phyloP scores from a whole-genome alignment of 768 basidiomycete species.

The Russula abietina region DNA sequence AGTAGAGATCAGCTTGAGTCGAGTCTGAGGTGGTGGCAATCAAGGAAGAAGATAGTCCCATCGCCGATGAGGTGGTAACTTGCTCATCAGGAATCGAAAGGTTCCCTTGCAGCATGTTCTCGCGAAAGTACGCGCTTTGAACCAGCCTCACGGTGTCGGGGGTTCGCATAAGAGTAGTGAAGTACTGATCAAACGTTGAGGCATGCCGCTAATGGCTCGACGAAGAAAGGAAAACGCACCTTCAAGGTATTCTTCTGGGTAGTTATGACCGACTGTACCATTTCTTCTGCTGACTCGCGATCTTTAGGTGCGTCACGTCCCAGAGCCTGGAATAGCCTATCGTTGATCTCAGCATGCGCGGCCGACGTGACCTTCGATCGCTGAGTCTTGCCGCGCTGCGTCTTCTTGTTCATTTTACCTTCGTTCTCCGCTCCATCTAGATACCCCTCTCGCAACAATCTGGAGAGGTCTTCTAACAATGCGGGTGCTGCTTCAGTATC shows the following conservation, averaged over 20 bases:
- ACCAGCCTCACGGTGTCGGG: background rate
- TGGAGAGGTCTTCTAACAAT: constrained; percentile 4
- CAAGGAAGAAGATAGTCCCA: background rate
- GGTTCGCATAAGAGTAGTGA: background rate
- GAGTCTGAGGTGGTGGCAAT: background rate
- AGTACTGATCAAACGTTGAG: background rate
- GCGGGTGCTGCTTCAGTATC: background rate
- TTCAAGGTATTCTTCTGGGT: constrained; percentile 3
- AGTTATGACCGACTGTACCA: background rate
- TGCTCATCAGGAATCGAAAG: background rate
- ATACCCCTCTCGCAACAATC: background rate
- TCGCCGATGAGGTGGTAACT: background rate
- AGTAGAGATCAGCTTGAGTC: constrained; percentile 17
- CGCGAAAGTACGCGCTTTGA: constrained; percentile 12
- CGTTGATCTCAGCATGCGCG: background rate
- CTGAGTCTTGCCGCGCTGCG: background rate
- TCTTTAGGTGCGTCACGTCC: background rate
- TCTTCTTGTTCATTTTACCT: background rate
- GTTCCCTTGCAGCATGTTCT: constrained; percentile 4
- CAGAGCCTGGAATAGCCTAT: constrained; percentile 2
- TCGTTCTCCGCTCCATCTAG: background rate
- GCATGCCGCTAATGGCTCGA: too few species aligned
- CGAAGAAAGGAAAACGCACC: background rate
- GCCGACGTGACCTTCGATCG: background rate
- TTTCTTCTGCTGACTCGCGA: background rate